A percentile compares a stretch with the other conserved stretches of the same genome.
Evolutionary conservation across 495 filamentous ascomycete genomes (phyloP).

Genomic region (Podospora pseudoanserina): DNA sequence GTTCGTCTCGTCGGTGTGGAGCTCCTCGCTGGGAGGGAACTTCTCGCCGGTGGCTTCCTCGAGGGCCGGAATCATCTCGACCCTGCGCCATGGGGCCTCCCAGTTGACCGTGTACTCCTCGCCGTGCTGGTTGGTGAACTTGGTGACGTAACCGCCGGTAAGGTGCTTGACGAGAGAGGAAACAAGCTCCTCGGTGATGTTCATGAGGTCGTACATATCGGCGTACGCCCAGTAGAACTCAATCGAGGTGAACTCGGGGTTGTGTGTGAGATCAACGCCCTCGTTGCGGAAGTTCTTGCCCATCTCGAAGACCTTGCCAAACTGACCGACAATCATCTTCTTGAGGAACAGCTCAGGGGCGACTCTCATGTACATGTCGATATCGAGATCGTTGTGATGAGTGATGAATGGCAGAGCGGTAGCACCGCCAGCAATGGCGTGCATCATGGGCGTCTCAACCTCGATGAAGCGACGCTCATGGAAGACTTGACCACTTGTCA

Average conservation of each 20-base stretch:
- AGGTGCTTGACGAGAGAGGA: conserved; percentile 87
- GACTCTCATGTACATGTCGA: conserved; percentile 85
- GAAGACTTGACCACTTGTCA: conserved; percentile 47
- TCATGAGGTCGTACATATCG: conserved; percentile 89
- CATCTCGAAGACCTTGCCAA: conserved; percentile 81
- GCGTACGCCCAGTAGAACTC: conserved; percentile 98
- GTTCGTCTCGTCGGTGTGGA: conserved; percentile 84
- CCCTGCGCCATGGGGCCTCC: conserved; percentile 86
- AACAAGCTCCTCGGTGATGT: conserved; percentile 89
- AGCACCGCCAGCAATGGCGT: conserved; percentile 89
- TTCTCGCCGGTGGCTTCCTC: conserved; percentile 87
- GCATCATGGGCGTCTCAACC: conserved; percentile 98
- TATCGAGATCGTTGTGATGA: conserved; percentile 88
- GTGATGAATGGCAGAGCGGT: conserved; percentile 95
- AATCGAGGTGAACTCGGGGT: conserved; percentile 95
- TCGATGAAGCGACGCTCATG: conserved; percentile 82
- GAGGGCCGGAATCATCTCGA: conserved; percentile 95
- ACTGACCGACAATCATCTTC: conserved; percentile 83
- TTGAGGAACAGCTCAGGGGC: conserved; percentile 97
- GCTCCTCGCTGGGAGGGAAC: conserved; percentile 83
- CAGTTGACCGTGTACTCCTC: conserved; percentile 90
- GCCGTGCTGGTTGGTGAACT: conserved; percentile 73
- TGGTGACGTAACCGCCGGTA: conserved; percentile 79
- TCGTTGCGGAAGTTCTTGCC: conserved; percentile 94
- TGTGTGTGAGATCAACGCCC: conserved; percentile 88